Percentiles rank a stretch among this genome's conserved stretches.
These are phyloP conservation scores for Calendula officinalis DNA, from an alignment of 129 eudicot genomes.

Conservation along the genomic window DNA sequence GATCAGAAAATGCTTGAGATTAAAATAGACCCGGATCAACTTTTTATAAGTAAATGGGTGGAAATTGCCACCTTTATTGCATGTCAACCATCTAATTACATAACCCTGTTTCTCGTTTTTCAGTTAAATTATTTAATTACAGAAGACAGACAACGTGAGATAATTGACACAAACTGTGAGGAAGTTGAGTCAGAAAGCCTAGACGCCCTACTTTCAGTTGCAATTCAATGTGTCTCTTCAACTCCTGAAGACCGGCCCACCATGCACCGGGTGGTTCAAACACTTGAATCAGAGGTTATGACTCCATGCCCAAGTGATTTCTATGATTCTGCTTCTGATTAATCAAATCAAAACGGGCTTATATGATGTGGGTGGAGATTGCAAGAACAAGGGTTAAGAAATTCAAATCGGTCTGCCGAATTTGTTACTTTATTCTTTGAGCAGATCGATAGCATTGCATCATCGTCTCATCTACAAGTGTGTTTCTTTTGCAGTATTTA, in stretches of 20 bases:
- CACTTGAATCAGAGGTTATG: conserved; percentile 85
- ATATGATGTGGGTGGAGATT: conserved; percentile 15
- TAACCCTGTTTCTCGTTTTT: conserved; percentile 19
- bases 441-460: conserved; percentile 33
- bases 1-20: not conserved
- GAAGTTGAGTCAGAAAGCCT: conserved; percentile 70
- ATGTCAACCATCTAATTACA: not conserved
- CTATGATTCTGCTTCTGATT: conserved; percentile 87
- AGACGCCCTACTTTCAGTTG: conserved; percentile 58
- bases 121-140: conserved; percentile 81
- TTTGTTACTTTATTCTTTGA: conserved; percentile 35
- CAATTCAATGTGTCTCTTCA: conserved; percentile 69
- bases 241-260: conserved; percentile 84
- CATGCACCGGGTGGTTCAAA: conserved; percentile 76
- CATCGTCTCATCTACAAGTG: conserved; percentile 25
- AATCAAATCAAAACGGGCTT: conserved; percentile 21
- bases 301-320: conserved; percentile 99
- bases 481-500: conserved; percentile 12
- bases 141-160: conserved; percentile 83
- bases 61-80: not conserved
- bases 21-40: too few relatives aligned
- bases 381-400: conserved; percentile 22
- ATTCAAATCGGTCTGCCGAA: conserved; percentile 34
- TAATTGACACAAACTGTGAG: conserved; percentile 70
- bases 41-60: not conserved